Evolutionary conservation across 139 green algal genomes (phyloP).

Genomic region (Coelastrella sp.): DNA sequence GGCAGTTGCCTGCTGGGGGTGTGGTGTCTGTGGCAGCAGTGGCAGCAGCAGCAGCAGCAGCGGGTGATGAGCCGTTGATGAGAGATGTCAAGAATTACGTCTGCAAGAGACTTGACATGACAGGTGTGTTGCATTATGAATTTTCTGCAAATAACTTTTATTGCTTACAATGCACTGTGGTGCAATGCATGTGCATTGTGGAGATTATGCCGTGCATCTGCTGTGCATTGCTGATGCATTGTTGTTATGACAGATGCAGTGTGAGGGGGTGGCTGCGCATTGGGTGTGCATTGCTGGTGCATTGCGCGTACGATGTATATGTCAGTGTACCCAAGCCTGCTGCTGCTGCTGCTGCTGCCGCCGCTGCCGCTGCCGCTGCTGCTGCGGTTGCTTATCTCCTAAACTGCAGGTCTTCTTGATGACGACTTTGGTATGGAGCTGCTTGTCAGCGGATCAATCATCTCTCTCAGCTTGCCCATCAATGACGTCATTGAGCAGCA

Average conservation of each 20-base stretch:
- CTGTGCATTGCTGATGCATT: too few species aligned
- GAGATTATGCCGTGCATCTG: too few species aligned
- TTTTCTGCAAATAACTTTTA: too few species aligned
- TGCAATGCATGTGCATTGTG: too few species aligned
- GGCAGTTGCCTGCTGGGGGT: slow-evolving; percentile 14
- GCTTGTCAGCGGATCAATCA: slow-evolving; percentile 68
- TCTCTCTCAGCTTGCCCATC: slow-evolving; percentile 66
- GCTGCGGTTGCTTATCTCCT: background rate
- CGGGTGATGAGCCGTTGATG: slow-evolving; percentile 23
- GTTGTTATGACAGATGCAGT: too few species aligned
- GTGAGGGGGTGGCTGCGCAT: background rate
- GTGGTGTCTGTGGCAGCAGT: background rate
- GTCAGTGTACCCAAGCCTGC: too few species aligned
- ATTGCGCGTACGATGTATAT: background rate
- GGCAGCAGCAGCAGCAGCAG: background rate
- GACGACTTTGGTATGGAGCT: slow-evolving; percentile 85
- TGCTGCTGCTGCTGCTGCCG: too few species aligned
- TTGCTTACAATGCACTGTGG: too few species aligned
- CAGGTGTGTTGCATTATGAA: slow-evolving; percentile 36
- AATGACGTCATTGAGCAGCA: slow-evolving; percentile 66
- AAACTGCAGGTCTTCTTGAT: slow-evolving; percentile 59
- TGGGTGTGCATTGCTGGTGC: background rate
- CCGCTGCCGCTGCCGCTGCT: too few species aligned
- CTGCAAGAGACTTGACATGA: slow-evolving; percentile 72
- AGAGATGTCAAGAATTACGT: slow-evolving; percentile 66